These are phyloP conservation scores for Bacterosira constricta DNA, from an alignment of 108 stramenopile species.

Conservation along the genomic window DNA sequence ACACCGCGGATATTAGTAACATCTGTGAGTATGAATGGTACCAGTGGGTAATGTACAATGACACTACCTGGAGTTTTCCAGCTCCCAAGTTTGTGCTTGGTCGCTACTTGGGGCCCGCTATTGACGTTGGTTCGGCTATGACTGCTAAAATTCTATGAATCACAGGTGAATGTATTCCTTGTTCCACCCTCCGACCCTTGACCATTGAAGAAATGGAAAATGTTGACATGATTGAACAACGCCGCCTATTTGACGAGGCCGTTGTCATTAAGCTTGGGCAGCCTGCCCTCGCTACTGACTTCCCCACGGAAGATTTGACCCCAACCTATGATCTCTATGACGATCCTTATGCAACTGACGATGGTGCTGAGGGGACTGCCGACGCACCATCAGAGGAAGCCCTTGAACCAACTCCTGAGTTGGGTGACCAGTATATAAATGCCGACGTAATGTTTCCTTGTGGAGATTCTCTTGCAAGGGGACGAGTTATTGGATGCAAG, in stretches of 20 bases:
- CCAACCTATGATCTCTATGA: neutral
- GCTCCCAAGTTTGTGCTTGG: slow-evolving; percentile 4
- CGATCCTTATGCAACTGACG: neutral
- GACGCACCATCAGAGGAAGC: too few relatives aligned
- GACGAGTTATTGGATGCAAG: slow-evolving; percentile 37
- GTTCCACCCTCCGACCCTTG: neutral
- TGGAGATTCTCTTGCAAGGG: slow-evolving; percentile 13
- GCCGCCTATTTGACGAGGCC: neutral
- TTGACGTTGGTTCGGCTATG: slow-evolving; percentile 17
- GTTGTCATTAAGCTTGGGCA: neutral
- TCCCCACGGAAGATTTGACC: neutral
- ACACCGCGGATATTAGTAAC: slow-evolving; percentile 49
- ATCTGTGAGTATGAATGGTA: slow-evolving; percentile 42
- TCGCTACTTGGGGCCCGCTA: slow-evolving; percentile 28
- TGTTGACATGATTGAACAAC: neutral
- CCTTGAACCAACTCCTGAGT: neutral
- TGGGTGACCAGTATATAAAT: slow-evolving; percentile 25
- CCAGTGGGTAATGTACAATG: slow-evolving; percentile 34
- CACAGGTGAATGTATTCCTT: slow-evolving; percentile 13
- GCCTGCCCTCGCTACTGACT: neutral
- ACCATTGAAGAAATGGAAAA: slow-evolving; percentile 5
- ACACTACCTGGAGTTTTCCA: neutral
- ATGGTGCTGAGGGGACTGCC: neutral
- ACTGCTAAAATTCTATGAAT: slow-evolving; percentile 11
- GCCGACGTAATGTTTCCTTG: slow-evolving; percentile 37